These are phyloP conservation scores for Vanderwaltozyma polyspora DNA, from an alignment of 805 yeast species.

Conservation along the genomic window DNA sequence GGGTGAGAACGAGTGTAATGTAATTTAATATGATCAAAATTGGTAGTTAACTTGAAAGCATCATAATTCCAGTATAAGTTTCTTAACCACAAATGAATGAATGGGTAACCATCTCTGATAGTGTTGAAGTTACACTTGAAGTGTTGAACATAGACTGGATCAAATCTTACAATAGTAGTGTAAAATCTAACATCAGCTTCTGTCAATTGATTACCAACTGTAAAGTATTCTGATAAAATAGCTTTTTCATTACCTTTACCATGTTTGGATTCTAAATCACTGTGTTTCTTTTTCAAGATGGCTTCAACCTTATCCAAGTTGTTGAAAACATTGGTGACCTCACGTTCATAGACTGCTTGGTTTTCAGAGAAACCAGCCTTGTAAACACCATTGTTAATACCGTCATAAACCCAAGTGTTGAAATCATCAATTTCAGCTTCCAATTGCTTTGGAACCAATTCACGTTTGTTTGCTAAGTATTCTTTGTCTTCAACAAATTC, in stretches of 20 bases:
- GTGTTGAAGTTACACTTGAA: slow-evolving; percentile 83
- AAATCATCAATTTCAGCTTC: slow-evolving; percentile 56
- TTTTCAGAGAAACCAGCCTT: slow-evolving; percentile 81
- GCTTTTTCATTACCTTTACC: slow-evolving; percentile 8
- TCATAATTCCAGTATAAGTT: slow-evolving; percentile 71
- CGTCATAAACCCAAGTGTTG: slow-evolving; percentile 73
- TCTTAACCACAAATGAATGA: slow-evolving; percentile 67
- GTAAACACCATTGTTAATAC: slow-evolving; percentile 87
- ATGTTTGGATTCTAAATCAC: slow-evolving; percentile 11
- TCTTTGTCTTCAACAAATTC: slow-evolving; percentile 36
- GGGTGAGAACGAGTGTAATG: slow-evolving; percentile 85
- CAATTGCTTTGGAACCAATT: slow-evolving; percentile 51
- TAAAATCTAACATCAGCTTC: slow-evolving; percentile 85
- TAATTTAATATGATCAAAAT: slow-evolving; percentile 80
- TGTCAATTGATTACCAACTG: slow-evolving; percentile 59
- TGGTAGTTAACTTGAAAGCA: slow-evolving; percentile 67
- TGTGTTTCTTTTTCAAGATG: slow-evolving; percentile 38
- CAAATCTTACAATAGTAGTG: slow-evolving; percentile 84
- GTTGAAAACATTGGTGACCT: slow-evolving; percentile 50
- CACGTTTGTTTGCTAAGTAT: slow-evolving; percentile 21
- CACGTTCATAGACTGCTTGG: slow-evolving; percentile 70
- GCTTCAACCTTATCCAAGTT: slow-evolving; percentile 62
- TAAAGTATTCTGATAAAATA: slow-evolving; percentile 27
- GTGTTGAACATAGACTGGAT: slow-evolving; percentile 88
- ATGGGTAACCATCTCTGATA: slow-evolving; percentile 71